Percentiles rank a stretch among this genome's conserved stretches.
Conservation (phyloP, 179 eudicot species). For the Heliamphora pulchella region DNA sequence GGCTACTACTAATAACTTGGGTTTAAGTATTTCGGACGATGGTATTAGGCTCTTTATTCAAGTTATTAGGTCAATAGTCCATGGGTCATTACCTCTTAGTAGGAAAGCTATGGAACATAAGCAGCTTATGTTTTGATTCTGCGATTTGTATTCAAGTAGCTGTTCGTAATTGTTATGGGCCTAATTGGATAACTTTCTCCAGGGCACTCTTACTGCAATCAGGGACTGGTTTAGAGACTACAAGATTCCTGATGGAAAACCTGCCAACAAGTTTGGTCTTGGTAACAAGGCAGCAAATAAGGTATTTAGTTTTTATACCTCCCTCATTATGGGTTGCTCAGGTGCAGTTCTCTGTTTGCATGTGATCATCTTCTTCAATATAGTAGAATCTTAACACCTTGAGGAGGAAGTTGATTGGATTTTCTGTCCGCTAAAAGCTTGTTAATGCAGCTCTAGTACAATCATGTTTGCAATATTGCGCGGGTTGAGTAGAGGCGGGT, state of each 20-base stretch:
- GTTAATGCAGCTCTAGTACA: neutral
- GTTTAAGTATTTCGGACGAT: no score
- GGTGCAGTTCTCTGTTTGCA: neutral
- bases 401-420: neutral
- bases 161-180: neutral
- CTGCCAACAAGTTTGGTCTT: constrained; percentile 94
- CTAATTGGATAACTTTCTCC: constrained; percentile 12
- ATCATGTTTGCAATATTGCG: neutral
- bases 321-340: neutral
- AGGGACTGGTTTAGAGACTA: constrained; percentile 99
- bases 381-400: neutral
- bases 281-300: constrained; percentile 83
- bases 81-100: neutral
- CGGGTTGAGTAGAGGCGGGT: no score
- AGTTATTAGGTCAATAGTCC: no score
- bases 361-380: neutral
- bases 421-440: neutral
- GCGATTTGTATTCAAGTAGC: neutral
- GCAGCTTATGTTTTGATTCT: neutral
- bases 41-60: no score
- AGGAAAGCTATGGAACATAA: neutral
- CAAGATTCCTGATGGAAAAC: constrained; percentile 97
- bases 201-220: constrained; percentile 97
- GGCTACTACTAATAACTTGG: no score
- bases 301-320: constrained; percentile 36